Evolutionary conservation across 106 monocot species (phyloP).

Genomic region (Phalaenopsis aphrodite): DNA sequence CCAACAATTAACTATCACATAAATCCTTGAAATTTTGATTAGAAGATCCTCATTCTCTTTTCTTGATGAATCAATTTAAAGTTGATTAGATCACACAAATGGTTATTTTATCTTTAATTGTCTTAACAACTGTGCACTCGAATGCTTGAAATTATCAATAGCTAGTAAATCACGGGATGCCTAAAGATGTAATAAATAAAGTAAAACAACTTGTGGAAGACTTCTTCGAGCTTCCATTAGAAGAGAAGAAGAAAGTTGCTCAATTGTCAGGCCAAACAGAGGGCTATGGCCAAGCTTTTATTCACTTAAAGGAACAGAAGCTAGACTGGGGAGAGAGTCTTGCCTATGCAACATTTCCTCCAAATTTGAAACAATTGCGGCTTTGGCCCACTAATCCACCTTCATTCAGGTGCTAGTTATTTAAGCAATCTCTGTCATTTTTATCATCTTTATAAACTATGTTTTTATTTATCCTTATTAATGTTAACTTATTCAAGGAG

Average conservation of each 20-base stretch:
- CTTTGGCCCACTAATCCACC: constrained; percentile 33
- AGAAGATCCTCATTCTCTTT: no score
- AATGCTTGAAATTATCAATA: background rate
- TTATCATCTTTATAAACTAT: no score
- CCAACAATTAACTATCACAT: no score
- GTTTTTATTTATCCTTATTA: background rate
- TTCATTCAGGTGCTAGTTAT: background rate
- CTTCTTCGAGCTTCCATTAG: constrained; percentile 29
- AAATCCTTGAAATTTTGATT: no score
- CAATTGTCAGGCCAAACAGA: constrained; percentile 14
- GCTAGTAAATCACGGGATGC: constrained; percentile 27
- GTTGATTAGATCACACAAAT: no score
- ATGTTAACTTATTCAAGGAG: constrained; percentile 1
- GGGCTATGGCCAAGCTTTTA: constrained; percentile 35
- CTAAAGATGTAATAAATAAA: constrained; percentile 10
- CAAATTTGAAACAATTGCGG: constrained; percentile 2
- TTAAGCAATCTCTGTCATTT: background rate
- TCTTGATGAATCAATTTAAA: no score
- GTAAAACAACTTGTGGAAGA: constrained; percentile 17
- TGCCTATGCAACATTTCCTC: constrained; percentile 20
- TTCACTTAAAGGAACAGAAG: constrained; percentile 30
- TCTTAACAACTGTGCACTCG: no score
- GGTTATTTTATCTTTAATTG: no score
- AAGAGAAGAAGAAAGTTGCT: constrained; percentile 16
- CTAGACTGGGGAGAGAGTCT: constrained; percentile 42